Conservation (phyloP, 2,329 filamentous ascomycete species). For the Paecilomyces formosus region DNA sequence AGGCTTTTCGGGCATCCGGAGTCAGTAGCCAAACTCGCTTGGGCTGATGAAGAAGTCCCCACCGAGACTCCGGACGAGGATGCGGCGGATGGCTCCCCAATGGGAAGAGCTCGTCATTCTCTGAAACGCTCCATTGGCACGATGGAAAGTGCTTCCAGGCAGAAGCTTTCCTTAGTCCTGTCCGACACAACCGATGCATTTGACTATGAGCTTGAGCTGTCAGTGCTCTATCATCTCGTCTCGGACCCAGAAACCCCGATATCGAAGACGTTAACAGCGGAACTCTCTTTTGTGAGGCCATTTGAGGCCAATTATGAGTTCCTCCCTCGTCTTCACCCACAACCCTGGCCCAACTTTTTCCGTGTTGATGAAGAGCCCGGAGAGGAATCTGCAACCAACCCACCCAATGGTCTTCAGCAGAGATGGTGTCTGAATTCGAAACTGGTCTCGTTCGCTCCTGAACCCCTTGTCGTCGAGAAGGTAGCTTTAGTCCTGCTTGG, state of each 20-base stretch:
- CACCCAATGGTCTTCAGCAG: constrained; percentile 62
- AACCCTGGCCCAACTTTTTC: constrained; percentile 85
- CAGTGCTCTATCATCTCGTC: constrained; percentile 67
- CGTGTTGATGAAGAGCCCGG: constrained; percentile 43
- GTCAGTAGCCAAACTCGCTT: constrained; percentile 38
- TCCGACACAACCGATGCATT: constrained; percentile 45
- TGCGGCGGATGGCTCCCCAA: constrained; percentile 17
- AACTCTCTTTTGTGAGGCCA: constrained; percentile 67
- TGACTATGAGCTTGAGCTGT: constrained; percentile 63
- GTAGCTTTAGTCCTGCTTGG: constrained; percentile 56
- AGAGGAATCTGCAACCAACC: constrained; percentile 15
- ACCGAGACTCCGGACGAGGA: constrained; percentile 9
- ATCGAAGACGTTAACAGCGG: constrained; percentile 61
- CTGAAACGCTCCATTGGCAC: constrained; percentile 26
- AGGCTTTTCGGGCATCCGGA: constrained; percentile 54
- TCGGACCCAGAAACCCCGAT: constrained; percentile 77
- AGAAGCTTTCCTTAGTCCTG: constrained; percentile 39
- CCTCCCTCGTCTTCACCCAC: constrained; percentile 66
- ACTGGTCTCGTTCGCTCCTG: constrained; percentile 67
- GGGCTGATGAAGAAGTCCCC: constrained; percentile 33
- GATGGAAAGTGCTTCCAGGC: constrained; percentile 23
- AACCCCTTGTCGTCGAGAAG: constrained; percentile 54
- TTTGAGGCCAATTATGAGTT: constrained; percentile 93
- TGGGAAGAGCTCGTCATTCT: constrained; percentile 21
- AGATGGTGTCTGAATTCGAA: constrained; percentile 70